Percentiles rank a stretch among this genome's conserved stretches.
Evolutionary conservation across 1,284 basidiomycete genomes (phyloP).

Genomic region (Athelia psychrophila): DNA sequence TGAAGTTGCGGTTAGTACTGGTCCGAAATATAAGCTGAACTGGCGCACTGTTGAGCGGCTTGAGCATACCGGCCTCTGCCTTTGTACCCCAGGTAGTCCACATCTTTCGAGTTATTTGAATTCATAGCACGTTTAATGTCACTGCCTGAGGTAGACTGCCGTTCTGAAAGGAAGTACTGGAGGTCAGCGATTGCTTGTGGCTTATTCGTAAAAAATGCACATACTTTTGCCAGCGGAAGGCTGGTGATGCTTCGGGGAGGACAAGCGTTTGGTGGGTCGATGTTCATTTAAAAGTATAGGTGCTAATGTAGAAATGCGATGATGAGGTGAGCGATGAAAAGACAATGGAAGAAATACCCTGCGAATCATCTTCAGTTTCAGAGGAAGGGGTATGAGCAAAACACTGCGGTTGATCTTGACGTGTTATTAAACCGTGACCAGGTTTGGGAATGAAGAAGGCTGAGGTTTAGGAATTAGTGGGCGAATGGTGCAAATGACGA

Average conservation of each 20-base stretch:
- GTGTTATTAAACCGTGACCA: no score
- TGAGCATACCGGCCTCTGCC: constrained; percentile 47
- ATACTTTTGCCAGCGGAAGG: no score
- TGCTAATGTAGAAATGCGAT: not conserved
- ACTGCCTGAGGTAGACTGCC: constrained; percentile 19
- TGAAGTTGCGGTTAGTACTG: not conserved
- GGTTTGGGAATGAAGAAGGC: no score
- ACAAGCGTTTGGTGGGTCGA: not conserved
- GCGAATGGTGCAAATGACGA: no score
- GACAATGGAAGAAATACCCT: constrained; percentile 21
- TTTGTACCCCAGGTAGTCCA: constrained; percentile 45
- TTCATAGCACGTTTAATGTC: constrained; percentile 12
- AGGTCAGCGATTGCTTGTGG: no score
- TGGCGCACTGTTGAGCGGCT: constrained; percentile 7
- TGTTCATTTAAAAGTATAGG: not conserved
- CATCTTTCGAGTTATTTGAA: constrained; percentile 28
- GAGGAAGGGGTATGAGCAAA: constrained; percentile 23
- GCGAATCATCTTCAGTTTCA: constrained; percentile 39
- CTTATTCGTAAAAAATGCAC: no score
- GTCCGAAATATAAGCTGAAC: not conserved
- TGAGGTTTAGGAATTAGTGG: no score
- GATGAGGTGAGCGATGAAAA: not conserved
- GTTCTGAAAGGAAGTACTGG: not conserved
- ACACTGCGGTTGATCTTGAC: not conserved
- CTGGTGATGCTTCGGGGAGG: not conserved